These are phyloP conservation scores for Adiantum capillusveneris DNA, from an alignment of 75 land plant species.

Conservation along the genomic window DNA sequence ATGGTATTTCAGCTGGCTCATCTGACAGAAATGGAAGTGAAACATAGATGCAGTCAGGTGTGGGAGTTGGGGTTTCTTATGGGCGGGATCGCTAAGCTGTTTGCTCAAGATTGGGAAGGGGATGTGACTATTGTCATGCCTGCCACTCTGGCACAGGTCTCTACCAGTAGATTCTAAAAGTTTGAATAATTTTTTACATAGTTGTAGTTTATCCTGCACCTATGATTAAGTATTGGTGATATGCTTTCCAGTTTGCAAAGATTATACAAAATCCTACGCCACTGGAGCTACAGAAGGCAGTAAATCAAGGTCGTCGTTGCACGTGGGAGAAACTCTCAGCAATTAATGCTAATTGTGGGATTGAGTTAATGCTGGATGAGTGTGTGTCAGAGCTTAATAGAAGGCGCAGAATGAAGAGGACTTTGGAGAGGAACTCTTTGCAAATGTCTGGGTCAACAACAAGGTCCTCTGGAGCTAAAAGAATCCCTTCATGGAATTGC, in stretches of 20 bases:
- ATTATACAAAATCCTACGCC: constrained; percentile 71
- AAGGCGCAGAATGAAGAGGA: constrained; percentile 67
- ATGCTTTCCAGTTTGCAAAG: constrained; percentile 63
- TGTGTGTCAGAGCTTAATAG: constrained; percentile 88
- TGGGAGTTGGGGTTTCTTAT: constrained; percentile 86
- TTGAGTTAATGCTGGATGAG: constrained; percentile 88
- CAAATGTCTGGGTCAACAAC: constrained; percentile 31
- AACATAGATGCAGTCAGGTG: constrained; percentile 91
- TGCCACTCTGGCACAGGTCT: constrained; percentile 96
- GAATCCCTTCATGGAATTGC: constrained; percentile 99
- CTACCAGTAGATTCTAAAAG: too few relatives aligned
- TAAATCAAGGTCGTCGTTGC: constrained; percentile 90
- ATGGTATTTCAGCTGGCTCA: constrained; percentile 73
- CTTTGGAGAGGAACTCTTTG: constrained; percentile 47
- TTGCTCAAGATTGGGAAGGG: constrained; percentile 99
- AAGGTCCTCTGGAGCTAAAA: constrained; percentile 53
- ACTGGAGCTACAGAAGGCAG: constrained; percentile 78
- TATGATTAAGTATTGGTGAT: too few relatives aligned
- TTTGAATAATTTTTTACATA: too few relatives aligned
- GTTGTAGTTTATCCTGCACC: too few relatives aligned
- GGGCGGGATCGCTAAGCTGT: constrained; percentile 83
- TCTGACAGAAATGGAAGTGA: constrained; percentile 94
- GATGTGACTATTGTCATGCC: constrained; percentile 99
- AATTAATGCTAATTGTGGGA: constrained; percentile 91
- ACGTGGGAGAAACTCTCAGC: constrained; percentile 98